Percentiles rank a stretch among this genome's conserved stretches.
These are phyloP conservation scores for Ogataea chonburiensis DNA, from an alignment of 805 yeast genomes.

Conservation along the genomic window DNA sequence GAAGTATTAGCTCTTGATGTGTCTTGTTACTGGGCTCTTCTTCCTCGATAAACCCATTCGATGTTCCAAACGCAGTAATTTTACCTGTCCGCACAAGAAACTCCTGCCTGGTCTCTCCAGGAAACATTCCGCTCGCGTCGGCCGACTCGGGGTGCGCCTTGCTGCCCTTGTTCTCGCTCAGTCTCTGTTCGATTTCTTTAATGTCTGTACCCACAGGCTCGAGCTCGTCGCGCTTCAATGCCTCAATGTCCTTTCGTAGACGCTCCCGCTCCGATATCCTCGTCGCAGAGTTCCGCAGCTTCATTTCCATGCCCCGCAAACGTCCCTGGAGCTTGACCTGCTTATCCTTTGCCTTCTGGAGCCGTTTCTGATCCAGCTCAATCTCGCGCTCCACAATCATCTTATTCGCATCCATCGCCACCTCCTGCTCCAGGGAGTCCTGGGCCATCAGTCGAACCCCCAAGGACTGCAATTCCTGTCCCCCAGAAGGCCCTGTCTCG, in stretches of 20 bases:
- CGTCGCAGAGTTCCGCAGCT: conserved; percentile 50
- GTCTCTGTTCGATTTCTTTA: conserved; percentile 49
- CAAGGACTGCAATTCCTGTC: conserved; percentile 34
- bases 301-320: conserved; percentile 45
- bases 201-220: conserved; percentile 58
- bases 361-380: conserved; percentile 71
- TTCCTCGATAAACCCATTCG: conserved; percentile 53
- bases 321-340: conserved; percentile 44
- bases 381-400: conserved; percentile 59
- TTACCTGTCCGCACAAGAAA: conserved; percentile 85
- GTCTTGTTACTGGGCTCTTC: conserved; percentile 27
- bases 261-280: conserved; percentile 64
- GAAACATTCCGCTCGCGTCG: conserved; percentile 39
- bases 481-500: conserved; percentile 4
- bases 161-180: conserved; percentile 32
- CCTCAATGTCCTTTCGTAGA: conserved; percentile 51
- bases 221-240: conserved; percentile 50
- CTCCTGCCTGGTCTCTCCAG: conserved; percentile 79
- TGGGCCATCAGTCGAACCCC: conserved; percentile 74
- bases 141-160: conserved; percentile 10
- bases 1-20: conserved; percentile 48
- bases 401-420: conserved; percentile 67
- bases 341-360: conserved; percentile 61
- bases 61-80: conserved; percentile 87
- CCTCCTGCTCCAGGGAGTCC: conserved; percentile 68